Evolutionary conservation across 495 filamentous ascomycete genomes (phyloP), one percentile per base, ranked within the genome.

Genomic region (Penicillium nucicola): DNA sequence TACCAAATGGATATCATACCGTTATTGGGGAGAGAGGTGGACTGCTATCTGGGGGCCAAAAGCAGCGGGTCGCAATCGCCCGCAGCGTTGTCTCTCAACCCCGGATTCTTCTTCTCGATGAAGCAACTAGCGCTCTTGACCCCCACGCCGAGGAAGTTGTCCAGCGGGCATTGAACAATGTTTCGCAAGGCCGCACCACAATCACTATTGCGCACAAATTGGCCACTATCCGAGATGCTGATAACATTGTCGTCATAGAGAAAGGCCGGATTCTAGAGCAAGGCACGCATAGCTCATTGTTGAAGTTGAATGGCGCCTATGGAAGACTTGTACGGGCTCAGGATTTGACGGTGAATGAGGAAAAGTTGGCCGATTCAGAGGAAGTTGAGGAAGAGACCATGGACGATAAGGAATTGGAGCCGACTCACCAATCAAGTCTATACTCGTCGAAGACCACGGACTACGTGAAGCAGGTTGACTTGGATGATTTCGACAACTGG

Each of bases 191-290:
- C 12, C 78, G 90, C 11, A 96, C 91, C 1, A 95, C 88, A 2
- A 89, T 95, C 58, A 83, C 88, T 9, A 95, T 96, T 55, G 90
- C 91, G 6, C 90, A 96, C 65, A 80, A 89, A 38, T 76, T 95
- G 19, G 87, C 86, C 4, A 95, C 91, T 22, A 92, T 96, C 67
- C 86, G 82, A 60, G 81, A 85, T 57, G 89, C 89, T 1, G 86
- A 95, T 61, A 93, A 92, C 57, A 95, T 96, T 49, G 86, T 95
- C 11, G 90, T 95, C 54, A 91, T 96, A 86, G 70, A 77, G 1
- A 64, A 82, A 37, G 91, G 91, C 34, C 65, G 76, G 13, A 89
- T 95, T 42, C 72, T 93, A 10, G 91, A 96, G 60, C 86, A 88
- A 66, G 89, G 89, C 32, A 84, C 77, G 2, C 88, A 92, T 55